Evolutionary conservation across 164 flowering plant species (phyloP), one percentile per base, ranked within the genome.

Genomic region (Chloranthus sessilifolius): DNA sequence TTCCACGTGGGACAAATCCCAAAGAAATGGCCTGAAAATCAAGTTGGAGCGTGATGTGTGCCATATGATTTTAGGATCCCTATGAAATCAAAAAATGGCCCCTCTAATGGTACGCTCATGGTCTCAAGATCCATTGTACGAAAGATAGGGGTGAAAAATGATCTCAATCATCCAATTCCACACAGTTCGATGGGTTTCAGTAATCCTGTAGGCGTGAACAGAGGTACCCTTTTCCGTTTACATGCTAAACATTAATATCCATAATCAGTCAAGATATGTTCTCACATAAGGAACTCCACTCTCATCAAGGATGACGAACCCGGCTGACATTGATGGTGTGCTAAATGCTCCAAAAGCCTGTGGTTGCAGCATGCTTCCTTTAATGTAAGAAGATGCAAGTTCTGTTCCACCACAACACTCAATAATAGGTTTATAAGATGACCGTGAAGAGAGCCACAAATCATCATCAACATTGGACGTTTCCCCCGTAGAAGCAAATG

Each of bases 391-490:
- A 47, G 95, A 80, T 30, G 88, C 70, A 42, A 89, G 92, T 65
- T 94, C 97, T 22, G 97, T 82, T 52, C 97, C 97, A 17, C 99
- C 99, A 67, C 99, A 94, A 47, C 79, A 74, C 68, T 94, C 99
- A 58, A 87, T 60, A 43, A 94, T 45, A 7, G 97, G 95, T 26
- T 53, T 81, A 67, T 89, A 89, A 65, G 57, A 78, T 23, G 92
- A 69, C 65, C 73, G 75, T 21, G 99, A 86, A 53, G 96, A 86
- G 53, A 89, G 95, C 96, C 99, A 94, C 10, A 94, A 79, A 60
- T 81, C 95, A 73, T 94, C 97, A 70, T 94, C 96, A 27, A 81
- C 73, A 61, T 74, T 85, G 12, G 99, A 94, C 12, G 85, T 71
- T 67, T 94, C 99, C 29, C 99, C 99, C 17, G 86, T 79, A n/a